A percentile compares a stretch with the other conserved stretches of the same genome.
Conservation (phyloP, 257 asterid species). For the Fraxinus americana region DNA sequence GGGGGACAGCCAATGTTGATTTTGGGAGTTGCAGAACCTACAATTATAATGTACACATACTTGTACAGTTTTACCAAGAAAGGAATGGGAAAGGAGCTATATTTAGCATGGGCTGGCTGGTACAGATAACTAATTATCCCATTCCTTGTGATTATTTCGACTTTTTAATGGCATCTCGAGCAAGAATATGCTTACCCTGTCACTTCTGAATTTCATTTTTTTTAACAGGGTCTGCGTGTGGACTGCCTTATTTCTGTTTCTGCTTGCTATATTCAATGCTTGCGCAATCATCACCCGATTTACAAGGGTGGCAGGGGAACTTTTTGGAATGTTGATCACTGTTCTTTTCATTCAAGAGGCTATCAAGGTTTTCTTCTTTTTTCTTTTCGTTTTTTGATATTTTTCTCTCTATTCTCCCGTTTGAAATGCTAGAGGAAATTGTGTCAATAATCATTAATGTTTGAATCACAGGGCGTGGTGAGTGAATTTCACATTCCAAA, state of each 20-base stretch:
- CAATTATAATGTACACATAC: conserved; percentile 87
- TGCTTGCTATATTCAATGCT: conserved; percentile 84
- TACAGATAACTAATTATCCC: conserved; percentile 30
- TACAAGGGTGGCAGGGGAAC: conserved; percentile 92
- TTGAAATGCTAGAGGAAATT: background rate
- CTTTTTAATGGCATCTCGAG: background rate
- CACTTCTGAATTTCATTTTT: background rate
- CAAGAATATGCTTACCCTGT: background rate
- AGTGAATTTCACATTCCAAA: conserved; percentile 71
- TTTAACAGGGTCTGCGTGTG: conserved; percentile 81
- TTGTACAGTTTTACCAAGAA: conserved; percentile 59
- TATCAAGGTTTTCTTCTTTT: conserved; percentile 57
- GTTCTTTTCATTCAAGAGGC: conserved; percentile 91
- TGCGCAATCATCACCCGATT: conserved; percentile 72
- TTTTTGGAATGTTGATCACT: conserved; percentile 87
- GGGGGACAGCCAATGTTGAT: conserved; percentile 96
- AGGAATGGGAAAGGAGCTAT: conserved; percentile 65
- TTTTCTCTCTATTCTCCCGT: background rate
- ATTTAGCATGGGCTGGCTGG: conserved; percentile 95
- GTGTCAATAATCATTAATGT: conserved; percentile 8
- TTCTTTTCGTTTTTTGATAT: background rate
- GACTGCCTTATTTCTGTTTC: conserved; percentile 73
- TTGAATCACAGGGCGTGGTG: conserved; percentile 67
- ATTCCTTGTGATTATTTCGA: background rate
- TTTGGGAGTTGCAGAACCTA: conserved; percentile 95